Evolutionary conservation across 805 yeast species (phyloP), one percentile per base, ranked within the genome.

Genomic region (Saccharomycopsis selenospora): DNA sequence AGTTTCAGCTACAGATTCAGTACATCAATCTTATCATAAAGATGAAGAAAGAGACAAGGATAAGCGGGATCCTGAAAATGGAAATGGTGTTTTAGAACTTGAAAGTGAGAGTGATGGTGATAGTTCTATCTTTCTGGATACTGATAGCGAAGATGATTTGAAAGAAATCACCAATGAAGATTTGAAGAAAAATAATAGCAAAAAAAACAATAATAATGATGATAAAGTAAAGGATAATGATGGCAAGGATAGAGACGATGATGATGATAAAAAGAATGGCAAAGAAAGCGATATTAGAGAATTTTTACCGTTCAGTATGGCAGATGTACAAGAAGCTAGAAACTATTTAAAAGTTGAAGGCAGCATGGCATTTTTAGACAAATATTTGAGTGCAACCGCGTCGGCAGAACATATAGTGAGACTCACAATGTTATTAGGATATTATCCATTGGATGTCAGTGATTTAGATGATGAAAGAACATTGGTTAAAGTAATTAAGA

Each of bases 401-500:
- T 69, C 75, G 20, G 70, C 78, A 3, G 71, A 76, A 13, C 82
- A 82, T 55, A 69, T 85, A 3, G 60, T 79, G 26, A 68, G 67
- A 42, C 65, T 85, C 43, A 75, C 84, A 8, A 69, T 77, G 43
- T 65, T 82, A 36, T 61, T 89, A 22, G 96, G 96, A 1, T 87
- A 76, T 57, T 52, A 58, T 50, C 53, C 59, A 13, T 55, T 54
- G 2, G 52, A 61, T 30, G 57, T 62, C 14, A 63, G 61, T 13
- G 26, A 45, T 40, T 63, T 69, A 11, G 62, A 66, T 46, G 75
- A 73, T 49, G 75, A 73, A 46, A 66, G 66, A 46, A 69, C 68
- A 51, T 65, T 79, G 23, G 63, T 69, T 51, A 69, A 68, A 45
- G 66, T 75, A 36, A 72, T 82, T 33, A 70, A 71, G 51, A 69